Conservation (phyloP, 1,284 basidiomycete genomes). For the Boletus semigastroideus region DNA sequence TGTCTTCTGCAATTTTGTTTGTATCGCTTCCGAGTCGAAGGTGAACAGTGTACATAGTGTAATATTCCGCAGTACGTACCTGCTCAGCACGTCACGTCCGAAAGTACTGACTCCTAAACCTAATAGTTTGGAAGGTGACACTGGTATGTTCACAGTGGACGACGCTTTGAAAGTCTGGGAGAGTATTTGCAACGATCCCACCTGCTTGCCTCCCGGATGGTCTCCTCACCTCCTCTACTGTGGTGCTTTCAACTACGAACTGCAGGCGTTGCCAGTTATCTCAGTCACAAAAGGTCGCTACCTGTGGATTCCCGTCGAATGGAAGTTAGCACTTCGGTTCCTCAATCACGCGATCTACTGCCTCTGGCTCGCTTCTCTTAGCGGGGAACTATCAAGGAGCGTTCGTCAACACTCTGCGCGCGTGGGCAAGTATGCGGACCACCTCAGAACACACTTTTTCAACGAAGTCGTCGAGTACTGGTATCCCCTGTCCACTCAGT, state of each 20-base stretch:
- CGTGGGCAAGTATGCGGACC: background rate
- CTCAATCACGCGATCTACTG: background rate
- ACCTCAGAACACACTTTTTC: background rate
- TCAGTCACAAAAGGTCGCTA: background rate
- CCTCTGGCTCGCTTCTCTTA: background rate
- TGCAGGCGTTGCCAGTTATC: background rate
- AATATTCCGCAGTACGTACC: too few relatives aligned
- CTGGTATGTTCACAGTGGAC: background rate
- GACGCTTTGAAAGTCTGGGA: background rate
- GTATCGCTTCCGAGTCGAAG: too few relatives aligned
- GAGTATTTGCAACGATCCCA: background rate
- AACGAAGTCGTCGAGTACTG: conserved; percentile 3
- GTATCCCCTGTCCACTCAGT: background rate
- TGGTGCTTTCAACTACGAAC: background rate
- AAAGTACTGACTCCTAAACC: too few relatives aligned
- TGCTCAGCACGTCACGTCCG: too few relatives aligned
- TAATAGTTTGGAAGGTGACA: too few relatives aligned
- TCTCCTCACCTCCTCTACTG: background rate
- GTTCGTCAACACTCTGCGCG: background rate
- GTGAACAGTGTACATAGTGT: too few relatives aligned
- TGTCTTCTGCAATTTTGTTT: too few relatives aligned
- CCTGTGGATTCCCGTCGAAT: conserved; percentile 1
- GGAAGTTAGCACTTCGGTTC: background rate
- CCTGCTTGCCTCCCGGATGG: too few relatives aligned
- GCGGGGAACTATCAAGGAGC: background rate